Percentiles rank a stretch among this genome's conserved stretches.
Conservation (phyloP, 2,329 filamentous ascomycete species). For the Colletotrichum ledebouriae region DNA sequence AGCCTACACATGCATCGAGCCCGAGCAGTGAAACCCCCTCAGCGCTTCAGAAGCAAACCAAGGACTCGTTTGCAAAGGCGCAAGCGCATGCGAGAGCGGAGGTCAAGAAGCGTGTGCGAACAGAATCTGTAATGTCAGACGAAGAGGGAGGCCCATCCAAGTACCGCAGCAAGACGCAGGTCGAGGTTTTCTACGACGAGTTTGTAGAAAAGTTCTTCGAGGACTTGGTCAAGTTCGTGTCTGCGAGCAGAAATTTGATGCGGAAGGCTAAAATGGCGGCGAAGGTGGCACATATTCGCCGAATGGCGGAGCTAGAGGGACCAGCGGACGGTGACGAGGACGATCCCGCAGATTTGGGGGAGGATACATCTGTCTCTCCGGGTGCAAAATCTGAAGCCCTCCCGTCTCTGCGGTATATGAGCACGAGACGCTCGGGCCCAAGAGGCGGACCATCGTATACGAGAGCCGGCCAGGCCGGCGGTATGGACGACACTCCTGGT, state of each 20-base stretch:
- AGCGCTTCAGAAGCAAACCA: constrained; percentile 55
- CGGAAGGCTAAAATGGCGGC: constrained; percentile 90
- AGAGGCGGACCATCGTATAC: constrained; percentile 44
- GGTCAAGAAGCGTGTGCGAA: constrained; percentile 64
- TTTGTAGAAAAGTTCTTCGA: constrained; percentile 88
- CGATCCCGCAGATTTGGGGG: constrained; percentile 49
- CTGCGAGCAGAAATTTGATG: constrained; percentile 83
- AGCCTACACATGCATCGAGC: constrained; percentile 47
- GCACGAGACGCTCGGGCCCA: constrained; percentile 49
- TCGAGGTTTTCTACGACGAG: constrained; percentile 93
- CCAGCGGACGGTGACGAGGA: constrained; percentile 57
- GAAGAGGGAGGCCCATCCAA: constrained; percentile 63
- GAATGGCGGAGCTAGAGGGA: constrained; percentile 70
- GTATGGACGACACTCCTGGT: constrained; percentile 51
- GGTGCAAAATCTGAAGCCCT: constrained; percentile 47
- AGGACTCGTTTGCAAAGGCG: constrained; percentile 60
- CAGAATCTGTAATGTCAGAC: constrained; percentile 65
- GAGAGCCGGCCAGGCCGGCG: constrained; percentile 38
- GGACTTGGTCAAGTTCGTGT: constrained; percentile 84
- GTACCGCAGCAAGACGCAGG: constrained; percentile 79
- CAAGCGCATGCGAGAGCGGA: constrained; percentile 62
- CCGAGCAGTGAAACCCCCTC: constrained; percentile 52
- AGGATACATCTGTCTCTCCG: constrained; percentile 31
- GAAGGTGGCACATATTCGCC: constrained; percentile 76
- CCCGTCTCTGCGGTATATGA: constrained; percentile 58